Evolutionary conservation across 768 basidiomycete genomes (phyloP), one percentile per base, ranked within the genome.

Genomic region (Arthromyces matolae): DNA sequence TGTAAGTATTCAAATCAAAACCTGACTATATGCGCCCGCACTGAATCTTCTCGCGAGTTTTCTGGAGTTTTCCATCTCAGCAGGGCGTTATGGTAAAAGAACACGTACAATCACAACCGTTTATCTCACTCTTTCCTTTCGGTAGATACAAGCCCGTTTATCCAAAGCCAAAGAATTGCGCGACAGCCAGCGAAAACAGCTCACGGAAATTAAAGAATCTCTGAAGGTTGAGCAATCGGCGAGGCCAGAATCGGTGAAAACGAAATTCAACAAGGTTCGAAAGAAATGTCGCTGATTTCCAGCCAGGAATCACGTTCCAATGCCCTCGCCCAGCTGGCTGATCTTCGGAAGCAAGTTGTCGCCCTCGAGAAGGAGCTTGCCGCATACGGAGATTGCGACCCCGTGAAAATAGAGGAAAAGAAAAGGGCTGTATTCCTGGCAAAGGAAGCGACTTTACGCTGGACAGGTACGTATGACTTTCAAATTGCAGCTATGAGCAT

Each of bases 1-100:
- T 96, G 93, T 92, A 62, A 57, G 85, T 23, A 39, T 2, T 49
- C 39, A 45, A 40, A 29, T 49, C 39, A 45, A 40, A 29, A 7
- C 35, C 47, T 38, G 16, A 28, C 54, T 57, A 42, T 60, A 58
- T 67, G 55, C 47, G 28, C 61, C 20, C 55, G 16, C 14, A 8
- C 36, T 50, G 36, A 44, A 40, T 13, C 42, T 45, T 16, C 27
- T 27, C 18, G 37, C 16, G 51, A 94, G 93, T 94, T 68, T 95
- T 90, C 64, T 96, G 93, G 93, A 89, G 89, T 59, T 95, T 96
- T 63, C 93, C 93, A 13, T 93, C 90, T 1, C 89, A 93, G 49
- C 79, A 81, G 37, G 92, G 93, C 4, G 80, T 85, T 7, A 74
- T 83, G 58, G 93, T 93, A 20, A n/a, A 42, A 8, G 13, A 8